Conservation (phyloP, 164 flowering plant species). For the Chimonanthus salicifolius region DNA sequence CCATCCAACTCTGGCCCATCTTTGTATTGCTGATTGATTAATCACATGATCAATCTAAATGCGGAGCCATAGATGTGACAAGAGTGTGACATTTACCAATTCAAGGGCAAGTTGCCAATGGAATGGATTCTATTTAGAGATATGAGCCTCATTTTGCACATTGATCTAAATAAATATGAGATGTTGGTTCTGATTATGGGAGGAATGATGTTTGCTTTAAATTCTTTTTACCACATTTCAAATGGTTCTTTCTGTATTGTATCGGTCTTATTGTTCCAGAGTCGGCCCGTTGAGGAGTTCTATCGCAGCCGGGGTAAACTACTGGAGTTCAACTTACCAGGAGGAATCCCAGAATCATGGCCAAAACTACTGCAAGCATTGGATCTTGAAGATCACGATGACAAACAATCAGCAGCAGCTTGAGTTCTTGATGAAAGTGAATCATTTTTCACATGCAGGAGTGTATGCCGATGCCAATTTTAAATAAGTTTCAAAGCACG, state of each 20-base stretch:
- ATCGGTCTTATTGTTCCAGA: slow-evolving; percentile 40
- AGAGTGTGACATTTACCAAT: no score
- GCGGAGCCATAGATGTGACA: no score
- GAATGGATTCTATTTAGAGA: no score
- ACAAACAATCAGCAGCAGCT: slow-evolving; percentile 49
- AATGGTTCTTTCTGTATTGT: background rate
- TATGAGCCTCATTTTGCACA: no score
- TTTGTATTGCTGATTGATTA: no score
- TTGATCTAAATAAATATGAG: no score
- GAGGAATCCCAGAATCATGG: slow-evolving; percentile 97
- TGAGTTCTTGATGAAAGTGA: background rate
- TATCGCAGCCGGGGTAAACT: slow-evolving; percentile 69
- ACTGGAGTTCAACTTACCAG: slow-evolving; percentile 88
- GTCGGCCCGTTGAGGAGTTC: slow-evolving; percentile 80
- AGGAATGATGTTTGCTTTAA: background rate
- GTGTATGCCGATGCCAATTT: slow-evolving; percentile 20
- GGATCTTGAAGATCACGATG: slow-evolving; percentile 60
- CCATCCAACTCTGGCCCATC: no score
- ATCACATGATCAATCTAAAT: no score
- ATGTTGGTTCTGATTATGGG: background rate
- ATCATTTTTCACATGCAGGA: slow-evolving; percentile 42
- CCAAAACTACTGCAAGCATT: slow-evolving; percentile 79
- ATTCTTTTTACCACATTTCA: background rate
- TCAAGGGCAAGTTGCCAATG: no score
- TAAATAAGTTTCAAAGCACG: background rate